These are phyloP conservation scores for Cladosporium sp. DNA, from an alignment of 2,329 filamentous ascomycete genomes.

Conservation along the genomic window DNA sequence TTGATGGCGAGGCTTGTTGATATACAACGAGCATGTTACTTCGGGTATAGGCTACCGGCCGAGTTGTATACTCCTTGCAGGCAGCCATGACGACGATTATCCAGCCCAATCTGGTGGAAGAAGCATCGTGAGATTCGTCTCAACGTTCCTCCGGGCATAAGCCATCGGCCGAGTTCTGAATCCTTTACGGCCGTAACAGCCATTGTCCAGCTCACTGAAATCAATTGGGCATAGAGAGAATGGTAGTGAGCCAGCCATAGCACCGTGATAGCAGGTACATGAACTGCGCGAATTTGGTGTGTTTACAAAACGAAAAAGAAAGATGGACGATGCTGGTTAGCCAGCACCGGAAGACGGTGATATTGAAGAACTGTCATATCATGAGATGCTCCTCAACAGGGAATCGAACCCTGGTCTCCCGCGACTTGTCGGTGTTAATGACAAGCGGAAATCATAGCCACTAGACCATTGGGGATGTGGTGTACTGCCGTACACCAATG, in stretches of 20 bases:
- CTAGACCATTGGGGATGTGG: slow-evolving; percentile 34
- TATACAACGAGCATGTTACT: background rate
- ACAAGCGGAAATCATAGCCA: slow-evolving; percentile 42
- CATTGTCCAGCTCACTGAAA: background rate
- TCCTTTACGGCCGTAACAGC: background rate
- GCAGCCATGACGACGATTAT: background rate
- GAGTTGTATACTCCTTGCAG: background rate
- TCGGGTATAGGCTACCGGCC: background rate
- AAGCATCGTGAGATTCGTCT: no score
- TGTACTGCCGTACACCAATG: slow-evolving; percentile 6
- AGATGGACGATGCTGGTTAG: slow-evolving; percentile 11
- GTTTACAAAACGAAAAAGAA: background rate
- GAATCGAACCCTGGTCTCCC: slow-evolving; percentile 22
- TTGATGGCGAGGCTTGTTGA: no score
- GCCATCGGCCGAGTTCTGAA: background rate
- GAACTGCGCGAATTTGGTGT: background rate
- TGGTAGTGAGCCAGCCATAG: background rate
- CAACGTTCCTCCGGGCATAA: background rate
- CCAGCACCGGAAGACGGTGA: slow-evolving; percentile 19
- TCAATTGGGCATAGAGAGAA: background rate
- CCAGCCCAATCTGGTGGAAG: background rate
- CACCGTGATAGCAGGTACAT: no score
- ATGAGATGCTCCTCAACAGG: slow-evolving; percentile 20
- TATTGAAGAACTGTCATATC: slow-evolving; percentile 7
- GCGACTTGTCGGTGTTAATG: slow-evolving; percentile 24